Evolutionary conservation across 352 stramenopile genomes (phyloP), one percentile per base, ranked within the genome.

Genomic region (Pythium utonaiense): DNA sequence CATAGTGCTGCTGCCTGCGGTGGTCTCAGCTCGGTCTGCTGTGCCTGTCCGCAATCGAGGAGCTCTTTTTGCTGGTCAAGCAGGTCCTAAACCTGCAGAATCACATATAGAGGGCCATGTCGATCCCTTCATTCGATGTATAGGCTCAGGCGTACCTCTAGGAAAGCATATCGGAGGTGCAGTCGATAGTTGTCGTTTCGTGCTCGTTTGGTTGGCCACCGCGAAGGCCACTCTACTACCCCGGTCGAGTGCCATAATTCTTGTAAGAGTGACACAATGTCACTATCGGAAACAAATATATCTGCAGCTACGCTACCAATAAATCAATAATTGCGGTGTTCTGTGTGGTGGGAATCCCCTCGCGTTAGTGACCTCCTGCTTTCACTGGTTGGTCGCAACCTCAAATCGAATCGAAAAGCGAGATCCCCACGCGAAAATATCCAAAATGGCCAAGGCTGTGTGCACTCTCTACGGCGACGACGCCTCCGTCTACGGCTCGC

Each of bases 391-490:
- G 38, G 52, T 50, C n/a, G 36, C 16, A 49, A 59, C 52, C 36
- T 36, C 45, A 62, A 47, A 69, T 19, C 49, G 42, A 57, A 64
- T 57, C 34, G 25, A 64, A 51, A 53, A 53, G 30, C 38, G 16
- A 63, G 21, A 44, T 42, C 36, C 24, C 40, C 21, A 40, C 47
- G 8, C 21, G 1, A n/a, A 41, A 19, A 47, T 47, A 47, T 47
- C 40, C 53, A 73, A 34, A 14, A 88, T 93, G 83, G 85, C 83
- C 21, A 93, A 95, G 72, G 85, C 83, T 58, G 83, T 95, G 60
- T 89, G 83, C 70, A 95, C 85, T 63, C 82, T 95, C 57, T 93
- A 89, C 74, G 82, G 83, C 75, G 78, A 89, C 64, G 83, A 95
- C 70, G 83, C 79, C 49, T 64, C 73, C 45, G 81, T 95, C 30